These are phyloP conservation scores for Pythium phragmiticola DNA, from an alignment of 352 stramenopile species.

Conservation along the genomic window DNA sequence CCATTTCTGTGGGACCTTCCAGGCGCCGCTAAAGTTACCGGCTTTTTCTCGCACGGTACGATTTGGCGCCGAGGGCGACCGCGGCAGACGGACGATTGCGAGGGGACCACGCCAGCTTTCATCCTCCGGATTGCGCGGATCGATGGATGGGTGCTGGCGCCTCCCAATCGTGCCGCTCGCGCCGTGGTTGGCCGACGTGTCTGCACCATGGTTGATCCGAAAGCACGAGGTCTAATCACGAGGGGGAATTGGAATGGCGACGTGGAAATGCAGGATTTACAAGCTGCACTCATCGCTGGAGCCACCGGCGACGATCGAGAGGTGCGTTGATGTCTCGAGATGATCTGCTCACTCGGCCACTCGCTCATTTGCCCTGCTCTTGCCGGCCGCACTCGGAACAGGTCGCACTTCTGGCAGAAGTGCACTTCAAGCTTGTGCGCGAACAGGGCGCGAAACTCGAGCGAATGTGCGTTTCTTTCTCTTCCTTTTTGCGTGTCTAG, in stretches of 20 bases:
- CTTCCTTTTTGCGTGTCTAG: not conserved
- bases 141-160: slow-evolving; percentile 11
- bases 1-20: slow-evolving; percentile 77
- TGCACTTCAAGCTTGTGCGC: slow-evolving; percentile 79
- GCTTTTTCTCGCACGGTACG: slow-evolving; percentile 75
- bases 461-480: slow-evolving; percentile 55
- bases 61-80: slow-evolving; percentile 1
- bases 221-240: slow-evolving; percentile 10
- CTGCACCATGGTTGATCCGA: not conserved
- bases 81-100: slow-evolving; percentile 10
- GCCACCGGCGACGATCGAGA: slow-evolving; percentile 43
- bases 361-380: slow-evolving; percentile 8
- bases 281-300: slow-evolving; percentile 54
- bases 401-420: slow-evolving; percentile 68
- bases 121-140: slow-evolving; percentile 20
- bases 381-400: slow-evolving; percentile 21
- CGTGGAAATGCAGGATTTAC: slow-evolving; percentile 46
- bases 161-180: not conserved
- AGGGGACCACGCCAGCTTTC: slow-evolving; percentile 13
- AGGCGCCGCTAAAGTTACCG: slow-evolving; percentile 63
- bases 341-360: slow-evolving; percentile 8
- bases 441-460: slow-evolving; percentile 79
- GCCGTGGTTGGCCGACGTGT: slow-evolving; percentile 3
- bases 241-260: slow-evolving; percentile 17
- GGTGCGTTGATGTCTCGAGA: slow-evolving; percentile 29